phyloP scores from a whole-genome alignment of 2,329 filamentous ascomycete genomes.

The Pestalotiopsis sp. region DNA sequence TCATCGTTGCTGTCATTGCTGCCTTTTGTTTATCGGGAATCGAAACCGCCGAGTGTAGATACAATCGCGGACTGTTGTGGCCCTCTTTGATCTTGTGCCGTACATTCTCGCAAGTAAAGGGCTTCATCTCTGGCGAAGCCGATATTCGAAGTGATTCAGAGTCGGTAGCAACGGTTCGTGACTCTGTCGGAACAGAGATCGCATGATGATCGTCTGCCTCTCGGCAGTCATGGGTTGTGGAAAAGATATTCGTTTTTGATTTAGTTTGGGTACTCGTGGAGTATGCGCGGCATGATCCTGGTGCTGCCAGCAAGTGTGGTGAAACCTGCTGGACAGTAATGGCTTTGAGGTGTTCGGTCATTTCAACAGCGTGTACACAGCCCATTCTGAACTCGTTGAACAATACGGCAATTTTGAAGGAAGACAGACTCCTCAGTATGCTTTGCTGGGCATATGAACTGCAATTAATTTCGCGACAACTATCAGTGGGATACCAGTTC shows the following conservation, averaged over 20 bases:
- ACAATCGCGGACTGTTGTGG: not conserved
- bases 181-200: not conserved
- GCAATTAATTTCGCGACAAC: not conserved
- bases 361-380: not conserved
- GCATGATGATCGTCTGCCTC: not conserved
- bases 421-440: not conserved
- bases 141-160: not conserved
- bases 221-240: not conserved
- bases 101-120: not conserved
- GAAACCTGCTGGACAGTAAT: not conserved
- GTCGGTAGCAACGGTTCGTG: not conserved
- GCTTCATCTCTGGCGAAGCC: not conserved
- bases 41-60: not conserved
- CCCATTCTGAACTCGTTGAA: not conserved
- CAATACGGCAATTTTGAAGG: not conserved
- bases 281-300: not conserved
- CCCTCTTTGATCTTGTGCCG: not conserved
- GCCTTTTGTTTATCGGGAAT: not conserved
- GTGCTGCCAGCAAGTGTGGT: not conserved
- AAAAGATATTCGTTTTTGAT: not conserved
- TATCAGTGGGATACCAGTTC: not conserved
- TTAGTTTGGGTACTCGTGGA: not conserved
- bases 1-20: not conserved
- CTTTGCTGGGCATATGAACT: not conserved
- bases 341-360: not conserved